Conservation (phyloP, 345 rosid species). For the Toxicodendron radicans region DNA sequence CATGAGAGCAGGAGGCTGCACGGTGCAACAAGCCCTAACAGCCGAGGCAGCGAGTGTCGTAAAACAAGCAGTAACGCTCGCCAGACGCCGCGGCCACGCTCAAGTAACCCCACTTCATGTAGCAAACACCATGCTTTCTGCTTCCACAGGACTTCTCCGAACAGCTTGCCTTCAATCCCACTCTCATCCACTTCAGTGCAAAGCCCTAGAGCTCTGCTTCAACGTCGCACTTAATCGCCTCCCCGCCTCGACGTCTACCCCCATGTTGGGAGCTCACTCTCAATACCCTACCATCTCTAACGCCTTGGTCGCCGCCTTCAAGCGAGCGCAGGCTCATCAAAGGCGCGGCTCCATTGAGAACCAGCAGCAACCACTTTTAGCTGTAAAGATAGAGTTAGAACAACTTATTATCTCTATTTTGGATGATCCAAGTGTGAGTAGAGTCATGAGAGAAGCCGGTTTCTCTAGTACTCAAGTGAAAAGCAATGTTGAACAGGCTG, state of each 20-base stretch:
- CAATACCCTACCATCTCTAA: conserved; percentile 79
- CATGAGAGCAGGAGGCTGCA: conserved; percentile 93
- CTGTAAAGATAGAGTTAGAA: conserved; percentile 86
- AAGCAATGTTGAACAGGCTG: conserved; percentile 73
- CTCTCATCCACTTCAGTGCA: conserved; percentile 94
- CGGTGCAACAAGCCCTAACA: conserved; percentile 80
- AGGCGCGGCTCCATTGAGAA: conserved; percentile 85
- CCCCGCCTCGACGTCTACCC: conserved; percentile 69
- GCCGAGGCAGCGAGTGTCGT: conserved; percentile 70
- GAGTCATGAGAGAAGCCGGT: conserved; percentile 99
- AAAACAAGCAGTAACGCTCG: conserved; percentile 77
- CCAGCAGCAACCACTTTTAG: conserved; percentile 87
- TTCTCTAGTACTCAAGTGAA: conserved; percentile 90
- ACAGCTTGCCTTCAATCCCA: conserved; percentile 90
- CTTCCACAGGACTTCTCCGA: conserved; percentile 71
- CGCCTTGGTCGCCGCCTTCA: conserved; percentile 94
- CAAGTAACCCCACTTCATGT: conserved; percentile 98
- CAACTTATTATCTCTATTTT: conserved; percentile 88
- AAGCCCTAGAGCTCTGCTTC: conserved; percentile 96
- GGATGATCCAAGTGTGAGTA: conserved; percentile 96
- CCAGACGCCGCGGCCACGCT: conserved; percentile 85
- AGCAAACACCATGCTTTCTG: conserved; percentile 85
- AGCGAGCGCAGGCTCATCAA: conserved; percentile 98
- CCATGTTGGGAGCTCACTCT: conserved; percentile 61
- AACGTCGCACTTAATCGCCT: conserved; percentile 96